Evolutionary conservation across 805 yeast species (phyloP).

Genomic region (Candida namnaoensis): DNA sequence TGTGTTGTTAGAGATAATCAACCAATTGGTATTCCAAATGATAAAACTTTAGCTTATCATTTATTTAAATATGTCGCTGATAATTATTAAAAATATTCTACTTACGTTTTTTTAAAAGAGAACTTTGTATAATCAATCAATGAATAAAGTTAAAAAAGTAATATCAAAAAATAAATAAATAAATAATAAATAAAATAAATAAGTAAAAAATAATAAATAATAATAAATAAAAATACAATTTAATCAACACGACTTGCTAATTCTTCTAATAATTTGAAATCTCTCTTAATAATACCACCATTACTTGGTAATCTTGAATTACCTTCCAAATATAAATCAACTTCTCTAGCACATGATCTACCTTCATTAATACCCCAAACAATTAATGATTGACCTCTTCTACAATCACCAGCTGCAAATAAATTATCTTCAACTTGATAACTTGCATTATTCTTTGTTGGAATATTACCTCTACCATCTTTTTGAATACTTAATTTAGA

Average conservation of each 20-base stretch:
- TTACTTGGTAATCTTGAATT: conserved; percentile 82
- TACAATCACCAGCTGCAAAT: conserved; percentile 97
- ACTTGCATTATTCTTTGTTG: conserved; percentile 40
- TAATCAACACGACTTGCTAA: conserved; percentile 31
- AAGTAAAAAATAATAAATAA: too few relatives aligned
- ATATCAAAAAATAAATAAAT: too few relatives aligned
- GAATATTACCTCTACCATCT: conserved; percentile 80
- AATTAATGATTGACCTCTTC: conserved; percentile 96
- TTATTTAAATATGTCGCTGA: conserved; percentile 16
- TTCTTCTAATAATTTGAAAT: conserved; percentile 68
- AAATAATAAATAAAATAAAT: too few relatives aligned
- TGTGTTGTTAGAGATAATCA: conserved; percentile 7
- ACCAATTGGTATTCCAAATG: conserved; percentile 15
- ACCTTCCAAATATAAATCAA: conserved; percentile 74
- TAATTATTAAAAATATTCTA: background rate
- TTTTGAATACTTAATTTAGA: conserved; percentile 57
- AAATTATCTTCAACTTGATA: conserved; percentile 69
- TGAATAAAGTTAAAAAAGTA: too few relatives aligned
- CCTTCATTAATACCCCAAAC: conserved; percentile 99
- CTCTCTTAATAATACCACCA: conserved; percentile 86
- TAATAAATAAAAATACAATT: too few relatives aligned
- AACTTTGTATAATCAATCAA: too few relatives aligned
- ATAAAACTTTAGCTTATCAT: conserved; percentile 16
- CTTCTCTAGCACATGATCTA: conserved; percentile 95
- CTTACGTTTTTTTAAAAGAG: too few relatives aligned